Percentiles rank a stretch among this genome's conserved stretches.
phyloP scores from a whole-genome alignment of 352 stramenopile species.

The Phytophthora agathidicida region DNA sequence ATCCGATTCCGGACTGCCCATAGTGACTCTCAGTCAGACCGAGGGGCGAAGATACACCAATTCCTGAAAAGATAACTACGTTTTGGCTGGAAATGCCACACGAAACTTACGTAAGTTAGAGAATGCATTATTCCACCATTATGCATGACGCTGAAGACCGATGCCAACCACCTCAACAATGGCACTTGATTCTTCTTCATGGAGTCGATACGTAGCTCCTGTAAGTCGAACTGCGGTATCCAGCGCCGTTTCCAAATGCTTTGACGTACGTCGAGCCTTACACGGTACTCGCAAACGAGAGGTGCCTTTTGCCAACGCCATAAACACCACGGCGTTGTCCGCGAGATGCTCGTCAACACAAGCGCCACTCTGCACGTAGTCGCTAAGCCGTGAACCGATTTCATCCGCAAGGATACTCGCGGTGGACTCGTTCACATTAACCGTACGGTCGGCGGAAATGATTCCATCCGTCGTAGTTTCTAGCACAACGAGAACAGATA shows the following conservation, averaged over 20 bases:
- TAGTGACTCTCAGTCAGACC: too few species aligned
- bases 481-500: constrained; percentile 48
- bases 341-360: constrained; percentile 80
- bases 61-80: too few species aligned
- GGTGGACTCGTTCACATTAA: constrained; percentile 18
- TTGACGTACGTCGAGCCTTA: constrained; percentile 46
- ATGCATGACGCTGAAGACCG: constrained; percentile 20
- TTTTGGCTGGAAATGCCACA: too few species aligned
- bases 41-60: too few species aligned
- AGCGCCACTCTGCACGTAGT: constrained; percentile 46
- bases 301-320: constrained; percentile 59
- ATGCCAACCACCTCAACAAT: constrained; percentile 60
- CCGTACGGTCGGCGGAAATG: constrained; percentile 48
- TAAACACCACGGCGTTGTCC: constrained; percentile 74
- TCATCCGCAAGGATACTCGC: constrained; percentile 46
- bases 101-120: too few species aligned
- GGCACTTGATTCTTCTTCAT: constrained; percentile 45
- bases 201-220: constrained; percentile 41
- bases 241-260: constrained; percentile 66
- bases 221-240: constrained; percentile 44
- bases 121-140: not conserved
- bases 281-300: constrained; percentile 59
- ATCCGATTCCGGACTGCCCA: too few species aligned
- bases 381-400: constrained; percentile 36
- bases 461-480: constrained; percentile 50